Percentiles rank a stretch among this genome's conserved stretches.
Conservation (phyloP, 2,329 filamentous ascomycete genomes). For the Juglanconis juglandina region DNA sequence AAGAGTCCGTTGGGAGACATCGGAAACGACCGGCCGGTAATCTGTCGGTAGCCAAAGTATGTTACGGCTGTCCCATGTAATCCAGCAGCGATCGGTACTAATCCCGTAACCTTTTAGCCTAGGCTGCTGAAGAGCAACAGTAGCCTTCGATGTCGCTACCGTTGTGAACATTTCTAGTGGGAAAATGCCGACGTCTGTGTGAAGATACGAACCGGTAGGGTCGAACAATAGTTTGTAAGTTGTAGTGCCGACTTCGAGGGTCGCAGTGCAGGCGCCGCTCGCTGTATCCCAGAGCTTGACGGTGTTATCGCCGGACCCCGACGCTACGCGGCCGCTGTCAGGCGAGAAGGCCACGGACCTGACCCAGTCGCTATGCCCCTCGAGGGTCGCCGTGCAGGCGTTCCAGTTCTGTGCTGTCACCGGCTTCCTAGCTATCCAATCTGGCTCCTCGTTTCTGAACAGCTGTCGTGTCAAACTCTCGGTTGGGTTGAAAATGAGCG, state of each 20-base stretch:
- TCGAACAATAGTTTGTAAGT: background rate
- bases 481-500: conserved; percentile 29
- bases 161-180: too few species aligned
- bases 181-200: too few species aligned
- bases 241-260: too few species aligned
- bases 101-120: too few species aligned
- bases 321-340: background rate
- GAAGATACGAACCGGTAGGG: background rate
- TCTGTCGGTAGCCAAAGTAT: too few species aligned
- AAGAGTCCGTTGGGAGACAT: too few species aligned
- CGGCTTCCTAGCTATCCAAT: conserved; percentile 17
- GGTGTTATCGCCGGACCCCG: background rate
- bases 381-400: conserved; percentile 19
- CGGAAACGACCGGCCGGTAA: too few species aligned
- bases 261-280: background rate
- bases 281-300: conserved; percentile 7
- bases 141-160: too few species aligned
- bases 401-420: conserved; percentile 3
- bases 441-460: conserved; percentile 19
- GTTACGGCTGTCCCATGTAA: too few species aligned
- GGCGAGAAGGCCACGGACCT: conserved; percentile 2
- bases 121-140: too few species aligned
- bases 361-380: conserved; percentile 17
- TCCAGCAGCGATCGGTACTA: too few species aligned
- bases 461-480: conserved; percentile 20